Evolutionary conservation across 1,284 basidiomycete genomes (phyloP), one percentile per base, ranked within the genome.

Genomic region (Melampsora larici-populina): DNA sequence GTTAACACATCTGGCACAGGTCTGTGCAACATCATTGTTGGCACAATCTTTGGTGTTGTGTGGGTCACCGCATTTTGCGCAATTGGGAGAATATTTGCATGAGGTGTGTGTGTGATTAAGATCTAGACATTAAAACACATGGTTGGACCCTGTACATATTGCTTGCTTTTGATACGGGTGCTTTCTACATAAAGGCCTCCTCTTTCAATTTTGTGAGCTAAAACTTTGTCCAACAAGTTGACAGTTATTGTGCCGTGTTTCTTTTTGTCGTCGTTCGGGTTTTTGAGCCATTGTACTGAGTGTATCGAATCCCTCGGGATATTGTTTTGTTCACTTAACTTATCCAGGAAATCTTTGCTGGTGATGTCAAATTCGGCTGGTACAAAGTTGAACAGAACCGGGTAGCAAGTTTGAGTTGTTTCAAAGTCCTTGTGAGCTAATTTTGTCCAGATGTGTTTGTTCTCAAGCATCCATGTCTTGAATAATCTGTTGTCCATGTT

Each of bases 121-220:
- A 21, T 33, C 6, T 13, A 70, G 46, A 26, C 68, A 70, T 70
- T 70, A 48, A 70, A 70, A 24, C 68, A 70, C 24, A 55, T 46
- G 29, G 68, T 46, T 5, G 68, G 68, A 1, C 68, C 17, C 5
- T 40, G 67, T 69, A 36, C 36, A 36, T 36, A 36, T 36, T 36
- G 36, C 3, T 9, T 3, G 36, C 36, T 36, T 9, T 36, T 36
- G 9, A 36, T 3, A 4, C 36, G 3, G 36, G 3, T 36, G 9
- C 36, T 4, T 3, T 36, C 36, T 36, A 9, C 36, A 36, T 36
- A 68, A 2, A 68, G 6, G 17, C 26, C 48, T 5, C 24, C 69
- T 7, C 31, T 55, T 17, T 33, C 49, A n/a, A 70, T 70, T 9
- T 70, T 31, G 24, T 55, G 11, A 3, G 58, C 70, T n/a, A 72